Base-by-base conservation (phyloP, 495 filamentous ascomycete species). In the Jackrogersella multiformis region DNA sequence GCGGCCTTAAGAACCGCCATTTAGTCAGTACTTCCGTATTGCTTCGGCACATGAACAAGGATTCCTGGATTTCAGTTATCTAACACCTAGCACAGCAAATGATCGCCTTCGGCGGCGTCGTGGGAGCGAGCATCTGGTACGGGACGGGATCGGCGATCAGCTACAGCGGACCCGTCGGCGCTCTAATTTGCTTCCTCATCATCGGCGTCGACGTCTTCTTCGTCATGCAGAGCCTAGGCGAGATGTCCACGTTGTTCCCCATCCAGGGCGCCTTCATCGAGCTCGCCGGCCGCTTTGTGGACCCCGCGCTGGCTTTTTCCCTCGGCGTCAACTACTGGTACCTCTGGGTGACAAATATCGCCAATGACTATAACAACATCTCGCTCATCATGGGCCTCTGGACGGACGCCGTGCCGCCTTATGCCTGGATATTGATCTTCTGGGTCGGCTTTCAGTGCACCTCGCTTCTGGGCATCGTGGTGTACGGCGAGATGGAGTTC, bases 271-370 rank as follows among this genome's bases (percentile, higher is more conserved):
- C 82, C 1, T 87, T 87, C 54, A 82, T 79, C n/a, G 82, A 85
- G 63, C 84, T 86, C 59, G 84, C 86, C 0, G 77, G 76, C 21
- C 81, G 86, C n/a, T 87, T 86, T 58, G 77, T 83, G 20, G 85
- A 87, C 48, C 78, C 81, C 16, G 77, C 82, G 4, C 68, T 86
- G 21, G 80, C 80, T 4, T 86, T 88, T 54, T 80, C 77, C 1
- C 62, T 87, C 1, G 84, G 84, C 0, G 86, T 83, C 78, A 81
- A 80, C n/a, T 88, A 88, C 72, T 87, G 82, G 82, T 86, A 82
- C 61, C 71, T 81, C 7, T 87, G 85, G 85, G 78, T 85, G 2
- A 86, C 82, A 13, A 80, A 83, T 12, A 78, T 85, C 7, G 79
- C 82, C 3, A 72, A 61, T 41, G 71, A 72, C 10, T 70, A 73